Percentiles rank a stretch among this genome's conserved stretches.
Evolutionary conservation across 805 yeast species (phyloP).

Genomic region (Ogataea trehaloabstinens): DNA sequence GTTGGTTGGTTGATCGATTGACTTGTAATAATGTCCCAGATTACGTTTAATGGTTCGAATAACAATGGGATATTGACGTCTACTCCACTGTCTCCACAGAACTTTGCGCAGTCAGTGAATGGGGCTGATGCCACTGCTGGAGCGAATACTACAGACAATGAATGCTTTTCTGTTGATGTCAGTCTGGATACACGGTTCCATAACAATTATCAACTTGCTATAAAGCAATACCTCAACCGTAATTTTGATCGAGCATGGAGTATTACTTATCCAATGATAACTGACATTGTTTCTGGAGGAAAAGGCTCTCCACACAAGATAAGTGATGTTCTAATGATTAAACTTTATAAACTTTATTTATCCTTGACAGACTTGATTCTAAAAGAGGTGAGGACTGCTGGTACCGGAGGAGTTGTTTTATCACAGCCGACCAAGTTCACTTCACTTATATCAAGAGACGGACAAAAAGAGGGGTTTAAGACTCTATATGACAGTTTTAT

Average conservation of each 20-base stretch:
- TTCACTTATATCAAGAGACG: constrained; percentile 1
- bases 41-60: constrained; percentile 13
- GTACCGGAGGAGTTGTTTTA: neutral
- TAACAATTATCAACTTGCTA: constrained; percentile 37
- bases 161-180: constrained; percentile 14
- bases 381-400: constrained; percentile 14
- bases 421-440: constrained; percentile 5
- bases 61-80: constrained; percentile 1
- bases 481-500: constrained; percentile 14
- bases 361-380: constrained; percentile 29
- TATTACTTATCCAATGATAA: constrained; percentile 20
- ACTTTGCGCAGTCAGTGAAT: neutral
- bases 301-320: constrained; percentile 3
- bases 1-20: too few species aligned
- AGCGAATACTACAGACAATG: constrained; percentile 1
- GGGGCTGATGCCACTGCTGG: neutral
- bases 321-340: constrained; percentile 15
- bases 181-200: constrained; percentile 16
- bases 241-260: constrained; percentile 30
- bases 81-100: constrained; percentile 5
- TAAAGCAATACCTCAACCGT: constrained; percentile 39
- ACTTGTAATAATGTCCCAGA: constrained; percentile 18
- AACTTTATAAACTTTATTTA: constrained; percentile 27
- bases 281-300: constrained; percentile 11
- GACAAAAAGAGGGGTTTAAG: neutral